Conservation (phyloP, 2,329 filamentous ascomycete genomes). For the Amauroascus verrucosus region DNA sequence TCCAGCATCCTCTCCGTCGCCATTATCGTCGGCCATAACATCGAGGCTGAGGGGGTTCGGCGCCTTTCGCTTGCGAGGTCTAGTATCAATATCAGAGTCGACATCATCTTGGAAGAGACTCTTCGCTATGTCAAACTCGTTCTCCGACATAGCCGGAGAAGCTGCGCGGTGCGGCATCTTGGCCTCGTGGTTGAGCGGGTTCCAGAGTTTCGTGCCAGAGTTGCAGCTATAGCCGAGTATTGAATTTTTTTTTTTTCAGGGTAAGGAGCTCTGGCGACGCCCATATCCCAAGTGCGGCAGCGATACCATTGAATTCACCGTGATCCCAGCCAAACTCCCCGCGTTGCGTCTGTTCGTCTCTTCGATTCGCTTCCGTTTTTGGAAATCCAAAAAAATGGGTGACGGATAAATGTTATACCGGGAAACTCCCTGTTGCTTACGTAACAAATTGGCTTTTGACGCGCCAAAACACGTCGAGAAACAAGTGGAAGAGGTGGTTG, state of each 20-base stretch:
- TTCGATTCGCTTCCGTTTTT: not conserved
- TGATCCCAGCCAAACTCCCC: too few relatives aligned
- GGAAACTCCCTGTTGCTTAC: not conserved
- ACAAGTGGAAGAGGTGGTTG: not conserved
- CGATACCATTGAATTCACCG: too few relatives aligned
- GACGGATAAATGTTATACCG: not conserved
- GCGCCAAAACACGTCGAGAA: slow-evolving; percentile 6
- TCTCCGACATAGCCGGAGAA: slow-evolving; percentile 79
- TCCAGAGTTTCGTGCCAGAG: slow-evolving; percentile 8
- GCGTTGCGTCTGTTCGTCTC: not conserved
- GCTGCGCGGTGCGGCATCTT: slow-evolving; percentile 60
- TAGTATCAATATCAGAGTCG: slow-evolving; percentile 37
- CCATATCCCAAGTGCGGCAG: too few relatives aligned
- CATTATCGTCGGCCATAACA: slow-evolving; percentile 47
- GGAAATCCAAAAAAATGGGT: not conserved
- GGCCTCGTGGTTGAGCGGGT: too few relatives aligned
- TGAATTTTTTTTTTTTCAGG: too few relatives aligned
- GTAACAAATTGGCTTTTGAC: not conserved
- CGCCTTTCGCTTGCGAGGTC: slow-evolving; percentile 33
- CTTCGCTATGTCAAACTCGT: slow-evolving; percentile 79
- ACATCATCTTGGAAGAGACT: slow-evolving; percentile 59
- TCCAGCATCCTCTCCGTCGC: slow-evolving; percentile 47
- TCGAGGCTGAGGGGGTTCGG: slow-evolving; percentile 33
- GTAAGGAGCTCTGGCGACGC: too few relatives aligned
- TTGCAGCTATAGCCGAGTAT: too few relatives aligned